Evolutionary conservation across 2,329 filamentous ascomycete species (phyloP), one percentile per base, ranked within the genome.

Genomic region (Tolypocladium ophioglossoides): DNA sequence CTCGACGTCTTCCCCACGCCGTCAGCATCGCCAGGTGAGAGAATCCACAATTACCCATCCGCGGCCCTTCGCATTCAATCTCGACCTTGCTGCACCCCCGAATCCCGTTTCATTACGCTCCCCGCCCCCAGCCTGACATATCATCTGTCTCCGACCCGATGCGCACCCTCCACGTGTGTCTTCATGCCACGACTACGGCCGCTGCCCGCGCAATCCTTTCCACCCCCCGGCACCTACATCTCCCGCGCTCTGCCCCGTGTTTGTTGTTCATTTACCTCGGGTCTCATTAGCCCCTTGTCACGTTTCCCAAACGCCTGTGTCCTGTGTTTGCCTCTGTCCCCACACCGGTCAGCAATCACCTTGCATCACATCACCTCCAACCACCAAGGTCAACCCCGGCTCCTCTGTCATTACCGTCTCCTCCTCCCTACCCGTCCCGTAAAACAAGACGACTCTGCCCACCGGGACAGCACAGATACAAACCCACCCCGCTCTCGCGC

Each of bases 261-360:
- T n/a, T n/a, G n/a, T 39, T 20, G 14, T 50, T 41, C 41, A 37
- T 37, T 52, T 30, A 11, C 41, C 24, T 46, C 18, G 14, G 9
- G 10, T 46, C 16, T 4, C 2, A 27, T 7, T 2, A 30, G 24
- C 14, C 8, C 41, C 24, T 46, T 11, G 24, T 27, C 24, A 24
- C 41, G 41, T 24, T 30, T n/a, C 16, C 16, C 9, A 46, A 24
- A 30, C 30, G 24, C 10, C 44, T 47, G 16, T 27, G 30, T 32
- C 18, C 40, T 30, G 35, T 37, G 12, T 44, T 39, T 48, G 35
- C 40, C 32, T 27, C 37, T 18, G 34, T 46, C 56, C 44, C 56
- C 53, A 56, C 55, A 53, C 53, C 55, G 55, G 55, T 56, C 41
- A 52, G 53, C 46, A 38, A 50, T 38, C 35, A 32, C 34, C 37